Base-by-base conservation (phyloP, 257 asterid species). In the Pogostemon cablin region DNA sequence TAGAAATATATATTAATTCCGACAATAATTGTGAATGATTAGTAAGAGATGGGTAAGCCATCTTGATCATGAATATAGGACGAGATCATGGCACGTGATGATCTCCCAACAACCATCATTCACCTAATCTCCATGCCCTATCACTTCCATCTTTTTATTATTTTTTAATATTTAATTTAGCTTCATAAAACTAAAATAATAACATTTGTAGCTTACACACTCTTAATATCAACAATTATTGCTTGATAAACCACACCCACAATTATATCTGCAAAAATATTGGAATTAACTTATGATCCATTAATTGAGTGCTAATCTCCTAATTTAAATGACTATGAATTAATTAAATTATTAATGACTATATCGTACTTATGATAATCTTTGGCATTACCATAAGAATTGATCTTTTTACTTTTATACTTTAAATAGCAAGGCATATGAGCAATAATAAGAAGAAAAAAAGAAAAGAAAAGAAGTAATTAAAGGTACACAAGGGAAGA, bases 21-120 rank as follows among this genome's bases (percentile, higher is more conserved):
- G 81, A 77, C 81, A 77, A 72, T n/a, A 3, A 4, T 37, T 52
- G 70, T 34, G 75, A 43, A 72, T 77, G 81, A 77, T 60, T 65
- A 64, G 66, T 64, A 11, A 43, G 73, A 76, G 61, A 74, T 49
- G 76, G 76, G 81, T 72, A 72, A 72, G 78, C 71, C 81, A 72
- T 77, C 81, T 72, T 60, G 57, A 43, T 77, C 77, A 77, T 39
- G 34, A 9, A 10, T n/a, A 57, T 59, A 65, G 73, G 77, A 65
- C 77, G 37, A 46, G 77, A 37, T 57, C 76, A 63, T 58, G 65
- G 73, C 81, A 77, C 77, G 77, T 77, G 77, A 77, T 71, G 62
- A 57, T 71, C 65, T 49, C 81, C 77, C 72, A 65, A 77, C 75
- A 72, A 41, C 65, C 73, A 57, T 34, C 72, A 64, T 71, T 63